These are phyloP conservation scores for Cordyceps pruinosa DNA, from an alignment of 2,329 filamentous ascomycete genomes.

Conservation along the genomic window DNA sequence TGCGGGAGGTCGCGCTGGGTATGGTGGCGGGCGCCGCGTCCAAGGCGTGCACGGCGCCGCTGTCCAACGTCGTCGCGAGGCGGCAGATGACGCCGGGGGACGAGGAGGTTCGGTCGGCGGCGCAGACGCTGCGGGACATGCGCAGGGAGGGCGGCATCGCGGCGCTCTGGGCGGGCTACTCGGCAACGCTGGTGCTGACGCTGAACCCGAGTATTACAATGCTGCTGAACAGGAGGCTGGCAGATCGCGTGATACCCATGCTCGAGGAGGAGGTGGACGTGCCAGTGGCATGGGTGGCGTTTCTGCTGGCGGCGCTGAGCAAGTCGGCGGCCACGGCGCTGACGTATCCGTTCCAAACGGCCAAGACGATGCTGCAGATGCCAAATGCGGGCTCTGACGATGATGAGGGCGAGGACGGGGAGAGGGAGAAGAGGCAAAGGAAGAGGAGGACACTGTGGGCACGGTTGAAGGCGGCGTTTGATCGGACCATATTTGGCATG, in stretches of 20 bases:
- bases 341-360: slow-evolving; percentile 81
- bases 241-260: slow-evolving; percentile 48
- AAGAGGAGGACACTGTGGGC: slow-evolving; percentile 9
- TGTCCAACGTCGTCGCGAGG: slow-evolving; percentile 74
- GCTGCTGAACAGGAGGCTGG: slow-evolving; percentile 68
- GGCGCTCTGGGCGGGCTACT: slow-evolving; percentile 86
- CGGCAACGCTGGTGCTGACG: slow-evolving; percentile 70
- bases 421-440: slow-evolving; percentile 7
- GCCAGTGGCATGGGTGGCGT: slow-evolving; percentile 32
- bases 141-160: slow-evolving; percentile 56
- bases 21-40: slow-evolving; percentile 67
- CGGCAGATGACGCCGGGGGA: slow-evolving; percentile 61
- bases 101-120: slow-evolving; percentile 28
- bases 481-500: slow-evolving; percentile 54
- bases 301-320: slow-evolving; percentile 61
- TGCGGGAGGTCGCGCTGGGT: slow-evolving; percentile 70
- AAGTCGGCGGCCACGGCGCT: slow-evolving; percentile 70
- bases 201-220: slow-evolving; percentile 85
- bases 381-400: slow-evolving; percentile 21
- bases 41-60: slow-evolving; percentile 69
- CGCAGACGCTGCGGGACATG: slow-evolving; percentile 58
- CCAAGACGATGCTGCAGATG: slow-evolving; percentile 72
- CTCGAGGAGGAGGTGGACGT: slow-evolving; percentile 35
- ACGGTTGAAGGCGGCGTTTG: slow-evolving; percentile 20
- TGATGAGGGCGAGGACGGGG: not conserved